phyloP scores from a whole-genome alignment of 78 protist species.

The Dictyostelium firmibasis region DNA sequence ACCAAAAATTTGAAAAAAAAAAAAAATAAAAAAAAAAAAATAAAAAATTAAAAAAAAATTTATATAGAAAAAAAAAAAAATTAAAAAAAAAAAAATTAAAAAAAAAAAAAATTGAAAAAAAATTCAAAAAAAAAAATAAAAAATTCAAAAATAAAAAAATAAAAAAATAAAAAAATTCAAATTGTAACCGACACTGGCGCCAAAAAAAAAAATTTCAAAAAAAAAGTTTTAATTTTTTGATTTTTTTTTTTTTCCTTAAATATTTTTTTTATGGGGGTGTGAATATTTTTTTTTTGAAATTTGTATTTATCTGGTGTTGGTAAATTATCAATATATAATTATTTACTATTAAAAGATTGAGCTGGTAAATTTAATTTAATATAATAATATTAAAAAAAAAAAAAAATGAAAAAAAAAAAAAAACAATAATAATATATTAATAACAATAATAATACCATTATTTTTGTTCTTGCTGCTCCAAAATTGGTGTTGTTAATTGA shows the following conservation, averaged over 20 bases:
- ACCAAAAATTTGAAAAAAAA: not conserved
- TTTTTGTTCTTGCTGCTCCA: not conserved
- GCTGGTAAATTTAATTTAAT: not conserved
- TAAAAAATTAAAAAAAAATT: not conserved
- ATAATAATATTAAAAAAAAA: not conserved
- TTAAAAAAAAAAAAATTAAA: not conserved
- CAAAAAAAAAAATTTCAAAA: not conserved
- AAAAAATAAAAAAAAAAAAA: constrained; percentile 2
- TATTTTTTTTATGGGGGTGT: too few species aligned
- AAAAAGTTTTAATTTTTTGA: not conserved
- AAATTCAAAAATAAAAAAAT: not conserved
- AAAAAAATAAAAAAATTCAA: not conserved
- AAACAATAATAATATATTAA: too few species aligned
- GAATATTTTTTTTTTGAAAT: too few species aligned
- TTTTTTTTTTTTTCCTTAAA: not conserved
- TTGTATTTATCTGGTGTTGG: too few species aligned
- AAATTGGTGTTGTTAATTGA: not conserved
- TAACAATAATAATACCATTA: too few species aligned
- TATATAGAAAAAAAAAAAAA: not conserved
- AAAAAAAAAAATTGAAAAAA: constrained; percentile 5
- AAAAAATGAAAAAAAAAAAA: not conserved
- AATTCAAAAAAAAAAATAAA: not conserved
- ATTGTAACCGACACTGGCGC: not conserved
- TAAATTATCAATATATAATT: too few species aligned
- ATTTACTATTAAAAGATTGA: not conserved